These are phyloP conservation scores for Parafenestella ontariensis DNA, from an alignment of 2,329 filamentous ascomycete species.

Conservation along the genomic window DNA sequence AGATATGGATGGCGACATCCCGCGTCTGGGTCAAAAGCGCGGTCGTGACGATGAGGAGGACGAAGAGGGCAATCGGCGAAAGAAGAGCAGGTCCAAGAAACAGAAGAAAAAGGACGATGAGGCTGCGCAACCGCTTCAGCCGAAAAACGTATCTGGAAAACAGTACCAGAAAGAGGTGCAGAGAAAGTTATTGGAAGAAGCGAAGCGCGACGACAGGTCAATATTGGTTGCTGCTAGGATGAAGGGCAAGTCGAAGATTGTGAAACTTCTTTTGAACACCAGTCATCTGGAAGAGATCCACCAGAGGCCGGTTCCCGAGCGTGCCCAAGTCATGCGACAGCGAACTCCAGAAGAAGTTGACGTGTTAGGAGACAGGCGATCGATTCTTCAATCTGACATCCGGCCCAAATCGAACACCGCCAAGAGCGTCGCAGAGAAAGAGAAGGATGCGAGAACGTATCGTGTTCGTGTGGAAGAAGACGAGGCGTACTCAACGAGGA, in stretches of 20 bases:
- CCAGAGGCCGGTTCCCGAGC: conserved; percentile 41
- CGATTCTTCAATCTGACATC: conserved; percentile 49
- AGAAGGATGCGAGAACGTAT: conserved; percentile 45
- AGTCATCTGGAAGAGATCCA: conserved; percentile 47
- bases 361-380: conserved; percentile 21
- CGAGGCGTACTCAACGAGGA: conserved; percentile 48
- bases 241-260: conserved; percentile 54
- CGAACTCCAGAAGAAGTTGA: conserved; percentile 34
- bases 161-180: conserved; percentile 58
- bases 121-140: conserved; percentile 40
- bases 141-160: conserved; percentile 53
- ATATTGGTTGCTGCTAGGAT: conserved; percentile 56
- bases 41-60: conserved; percentile 36
- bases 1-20: conserved; percentile 33
- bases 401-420: conserved; percentile 24
- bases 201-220: conserved; percentile 53
- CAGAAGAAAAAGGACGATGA: conserved; percentile 49
- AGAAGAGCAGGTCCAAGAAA: conserved; percentile 30
- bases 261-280: conserved; percentile 49
- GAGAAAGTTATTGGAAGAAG: conserved; percentile 52
- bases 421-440: conserved; percentile 26
- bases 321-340: conserved; percentile 21
- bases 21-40: conserved; percentile 43
- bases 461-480: conserved; percentile 50
- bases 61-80: conserved; percentile 25